These are phyloP conservation scores for Paulownia fortunei DNA, from an alignment of 257 asterid species.

Conservation along the genomic window DNA sequence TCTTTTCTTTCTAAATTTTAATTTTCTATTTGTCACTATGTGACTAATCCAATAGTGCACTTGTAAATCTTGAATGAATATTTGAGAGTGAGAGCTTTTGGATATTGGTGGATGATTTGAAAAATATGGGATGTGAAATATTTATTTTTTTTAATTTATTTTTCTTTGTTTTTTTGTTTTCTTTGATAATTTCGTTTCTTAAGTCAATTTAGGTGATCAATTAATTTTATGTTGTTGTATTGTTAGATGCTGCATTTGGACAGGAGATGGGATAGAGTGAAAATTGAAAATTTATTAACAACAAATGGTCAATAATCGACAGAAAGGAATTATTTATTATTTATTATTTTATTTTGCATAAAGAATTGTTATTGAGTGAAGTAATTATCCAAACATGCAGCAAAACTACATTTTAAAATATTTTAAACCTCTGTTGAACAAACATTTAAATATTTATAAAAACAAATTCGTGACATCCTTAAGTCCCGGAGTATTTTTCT, in stretches of 20 bases:
- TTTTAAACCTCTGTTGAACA: neutral
- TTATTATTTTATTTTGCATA: no score
- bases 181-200: neutral
- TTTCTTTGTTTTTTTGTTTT: neutral
- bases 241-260: neutral
- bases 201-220: neutral
- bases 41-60: conserved; percentile 22
- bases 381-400: neutral
- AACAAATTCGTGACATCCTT: neutral
- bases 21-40: conserved; percentile 17
- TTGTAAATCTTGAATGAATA: conserved; percentile 2
- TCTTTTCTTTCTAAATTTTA: neutral
- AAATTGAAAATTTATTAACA: neutral
- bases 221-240: neutral
- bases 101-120: conserved; percentile 23
- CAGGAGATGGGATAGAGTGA: no score
- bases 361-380: neutral
- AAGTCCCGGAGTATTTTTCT: conserved; percentile 24
- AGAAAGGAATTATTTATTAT: neutral
- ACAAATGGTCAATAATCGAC: neutral
- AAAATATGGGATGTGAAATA: neutral
- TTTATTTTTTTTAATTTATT: neutral
- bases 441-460: neutral
- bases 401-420: neutral
- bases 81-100: conserved; percentile 27